These are phyloP conservation scores for Trametes meyenii DNA, from an alignment of 768 basidiomycete genomes.

Conservation along the genomic window DNA sequence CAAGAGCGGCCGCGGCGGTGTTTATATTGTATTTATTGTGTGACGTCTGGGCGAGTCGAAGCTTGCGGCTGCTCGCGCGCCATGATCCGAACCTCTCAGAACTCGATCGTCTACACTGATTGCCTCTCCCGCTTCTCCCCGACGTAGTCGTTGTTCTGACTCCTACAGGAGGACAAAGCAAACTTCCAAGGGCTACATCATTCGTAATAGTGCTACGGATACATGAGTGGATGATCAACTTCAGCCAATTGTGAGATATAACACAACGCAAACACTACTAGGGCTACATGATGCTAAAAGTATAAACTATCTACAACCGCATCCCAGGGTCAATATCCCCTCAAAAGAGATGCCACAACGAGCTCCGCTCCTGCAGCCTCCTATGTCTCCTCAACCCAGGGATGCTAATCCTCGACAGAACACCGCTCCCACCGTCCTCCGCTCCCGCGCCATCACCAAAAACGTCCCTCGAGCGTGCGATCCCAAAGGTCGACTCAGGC, in stretches of 20 bases:
- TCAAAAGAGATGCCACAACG: constrained; percentile 31
- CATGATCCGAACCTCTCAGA: constrained; percentile 4
- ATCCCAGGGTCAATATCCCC: not conserved
- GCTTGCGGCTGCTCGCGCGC: not conserved
- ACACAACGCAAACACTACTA: not conserved
- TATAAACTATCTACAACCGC: not conserved
- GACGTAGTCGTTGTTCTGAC: not conserved
- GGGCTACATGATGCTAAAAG: not conserved
- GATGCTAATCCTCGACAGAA: constrained; percentile 13
- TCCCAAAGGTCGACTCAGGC: not conserved
- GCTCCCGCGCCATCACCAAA: no score
- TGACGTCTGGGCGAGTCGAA: constrained; percentile 16
- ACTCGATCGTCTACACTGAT: not conserved
- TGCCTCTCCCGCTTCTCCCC: no score
- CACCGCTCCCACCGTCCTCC: not conserved
- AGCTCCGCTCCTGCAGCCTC: constrained; percentile 26
- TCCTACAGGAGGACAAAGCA: not conserved
- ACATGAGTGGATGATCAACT: not conserved
- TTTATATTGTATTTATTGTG: constrained; percentile 7
- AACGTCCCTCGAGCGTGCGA: no score
- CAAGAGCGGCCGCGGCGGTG: not conserved
- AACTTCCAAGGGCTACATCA: not conserved
- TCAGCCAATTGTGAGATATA: no score
- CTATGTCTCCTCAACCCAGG: constrained; percentile 26
- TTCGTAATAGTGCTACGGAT: constrained; percentile 5